A percentile compares a stretch with the other conserved stretches of the same genome.
Conservation (phyloP, 1,139 yeast genomes). For the Petasospora rhodanensis region DNA sequence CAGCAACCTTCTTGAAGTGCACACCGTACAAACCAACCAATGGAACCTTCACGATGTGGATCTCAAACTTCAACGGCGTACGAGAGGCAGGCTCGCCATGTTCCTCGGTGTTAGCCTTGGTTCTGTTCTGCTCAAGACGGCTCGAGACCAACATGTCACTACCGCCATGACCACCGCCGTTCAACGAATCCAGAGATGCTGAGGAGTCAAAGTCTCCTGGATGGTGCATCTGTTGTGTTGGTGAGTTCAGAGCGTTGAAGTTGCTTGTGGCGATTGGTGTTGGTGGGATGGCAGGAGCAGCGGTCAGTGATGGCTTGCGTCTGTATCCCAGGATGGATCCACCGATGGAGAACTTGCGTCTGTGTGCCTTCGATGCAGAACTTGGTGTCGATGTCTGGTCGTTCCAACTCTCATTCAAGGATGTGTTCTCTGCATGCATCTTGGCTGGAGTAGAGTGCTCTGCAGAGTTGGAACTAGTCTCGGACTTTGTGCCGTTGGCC, state of each 20-base stretch:
- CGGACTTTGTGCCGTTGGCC: no score
- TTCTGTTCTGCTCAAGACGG: constrained; percentile 43
- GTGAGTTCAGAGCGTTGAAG: constrained; percentile 10
- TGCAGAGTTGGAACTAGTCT: no score
- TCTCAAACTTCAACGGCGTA: constrained; percentile 66
- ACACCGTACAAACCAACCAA: constrained; percentile 88
- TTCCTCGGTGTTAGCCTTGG: constrained; percentile 5
- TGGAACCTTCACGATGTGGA: constrained; percentile 90
- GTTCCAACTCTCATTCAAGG: constrained; percentile 11
- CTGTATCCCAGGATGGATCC: constrained; percentile 31
- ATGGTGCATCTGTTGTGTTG: constrained; percentile 16
- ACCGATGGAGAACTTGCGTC: constrained; percentile 63
- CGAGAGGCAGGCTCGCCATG: constrained; percentile 15
- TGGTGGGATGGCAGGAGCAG: constrained; percentile 24
- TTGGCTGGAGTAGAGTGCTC: no score
- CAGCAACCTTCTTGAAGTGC: constrained; percentile 87
- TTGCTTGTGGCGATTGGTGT: constrained; percentile 41
- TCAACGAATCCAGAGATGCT: constrained; percentile 62
- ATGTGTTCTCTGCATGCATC: constrained; percentile 9
- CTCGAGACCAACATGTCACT: constrained; percentile 66
- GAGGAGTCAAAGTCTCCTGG: constrained; percentile 37
- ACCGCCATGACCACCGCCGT: constrained; percentile 47
- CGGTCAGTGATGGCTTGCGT: constrained; percentile 20
- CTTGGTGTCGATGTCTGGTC: constrained; percentile 20
- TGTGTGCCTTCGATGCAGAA: constrained; percentile 34